A percentile compares a stretch with the other conserved stretches of the same genome.
phyloP scores from a whole-genome alignment of 164 flowering plant species.

The Annona squamosa region DNA sequence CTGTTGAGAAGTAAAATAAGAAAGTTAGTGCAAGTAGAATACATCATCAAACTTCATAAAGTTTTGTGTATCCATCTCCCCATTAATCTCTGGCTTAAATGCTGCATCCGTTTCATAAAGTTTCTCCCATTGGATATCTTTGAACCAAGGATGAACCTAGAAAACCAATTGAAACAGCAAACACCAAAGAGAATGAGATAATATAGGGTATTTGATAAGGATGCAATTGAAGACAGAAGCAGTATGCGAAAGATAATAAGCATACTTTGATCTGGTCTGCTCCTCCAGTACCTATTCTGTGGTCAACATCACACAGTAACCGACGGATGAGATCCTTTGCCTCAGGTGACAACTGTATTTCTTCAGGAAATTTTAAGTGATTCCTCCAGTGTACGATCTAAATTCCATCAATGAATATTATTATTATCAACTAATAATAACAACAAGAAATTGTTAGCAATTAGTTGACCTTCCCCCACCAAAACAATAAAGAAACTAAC shows the following conservation, averaged over 20 bases:
- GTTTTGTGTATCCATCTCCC: slow-evolving; percentile 92
- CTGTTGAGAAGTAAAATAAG: neutral
- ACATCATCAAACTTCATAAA: slow-evolving; percentile 94
- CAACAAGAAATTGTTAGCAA: too few species aligned
- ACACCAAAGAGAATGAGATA: neutral
- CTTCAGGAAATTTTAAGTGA: slow-evolving; percentile 84
- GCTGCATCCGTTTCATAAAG: slow-evolving; percentile 93
- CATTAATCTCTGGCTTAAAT: slow-evolving; percentile 81
- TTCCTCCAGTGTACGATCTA: slow-evolving; percentile 92
- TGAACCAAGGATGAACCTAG: slow-evolving; percentile 98
- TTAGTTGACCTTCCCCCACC: neutral
- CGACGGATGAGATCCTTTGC: slow-evolving; percentile 76
- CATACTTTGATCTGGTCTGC: slow-evolving; percentile 72
- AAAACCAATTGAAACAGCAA: neutral
- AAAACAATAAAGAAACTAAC: neutral
- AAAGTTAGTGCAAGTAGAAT: slow-evolving; percentile 5
- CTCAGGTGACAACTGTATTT: slow-evolving; percentile 64
- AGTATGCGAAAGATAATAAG: slow-evolving; percentile 1
- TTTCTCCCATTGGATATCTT: slow-evolving; percentile 68
- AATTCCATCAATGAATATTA: slow-evolving; percentile 1
- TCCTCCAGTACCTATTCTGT: slow-evolving; percentile 76
- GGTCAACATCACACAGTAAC: slow-evolving; percentile 31
- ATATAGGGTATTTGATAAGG: too few species aligned
- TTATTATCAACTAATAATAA: too few species aligned
- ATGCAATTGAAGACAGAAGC: neutral